Conservation (phyloP, 768 basidiomycete species). For the Tephrocybe sp. region DNA sequence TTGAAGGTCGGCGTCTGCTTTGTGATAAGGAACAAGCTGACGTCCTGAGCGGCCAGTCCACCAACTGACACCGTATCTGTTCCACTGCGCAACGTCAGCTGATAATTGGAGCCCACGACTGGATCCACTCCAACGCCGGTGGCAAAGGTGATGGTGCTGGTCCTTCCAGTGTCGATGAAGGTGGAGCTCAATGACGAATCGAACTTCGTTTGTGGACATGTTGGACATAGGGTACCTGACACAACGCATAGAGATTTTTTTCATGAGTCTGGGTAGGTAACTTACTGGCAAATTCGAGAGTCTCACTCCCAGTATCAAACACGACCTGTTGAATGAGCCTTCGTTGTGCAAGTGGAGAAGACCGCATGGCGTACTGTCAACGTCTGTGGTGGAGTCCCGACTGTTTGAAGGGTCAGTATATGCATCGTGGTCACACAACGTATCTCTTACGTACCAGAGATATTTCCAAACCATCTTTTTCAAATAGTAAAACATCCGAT, state of each 20-base stretch:
- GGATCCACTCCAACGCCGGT: constrained; percentile 58
- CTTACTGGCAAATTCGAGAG: constrained; percentile 48
- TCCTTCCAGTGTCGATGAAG: constrained; percentile 41
- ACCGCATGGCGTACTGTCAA: constrained; percentile 27
- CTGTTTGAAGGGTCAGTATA: constrained; percentile 19
- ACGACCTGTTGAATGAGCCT: constrained; percentile 36
- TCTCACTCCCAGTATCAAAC: constrained; percentile 54
- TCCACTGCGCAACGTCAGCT: constrained; percentile 41
- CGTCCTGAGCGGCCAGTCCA: constrained; percentile 33
- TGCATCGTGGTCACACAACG: background rate
- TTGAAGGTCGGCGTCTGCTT: constrained; percentile 50
- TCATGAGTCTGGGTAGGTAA: background rate
- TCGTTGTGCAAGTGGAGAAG: background rate
- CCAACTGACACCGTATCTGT: constrained; percentile 50
- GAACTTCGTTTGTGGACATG: constrained; percentile 46
- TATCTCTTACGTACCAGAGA: constrained; percentile 30
- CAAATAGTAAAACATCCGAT: constrained; percentile 1
- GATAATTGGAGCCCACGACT: constrained; percentile 44
- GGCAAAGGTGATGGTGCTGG: constrained; percentile 45
- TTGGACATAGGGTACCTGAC: constrained; percentile 42
- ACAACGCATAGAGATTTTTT: constrained; percentile 1
- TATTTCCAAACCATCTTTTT: constrained; percentile 50
- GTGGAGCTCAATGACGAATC: constrained; percentile 48
- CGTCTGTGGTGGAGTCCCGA: constrained; percentile 53
- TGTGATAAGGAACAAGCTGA: constrained; percentile 48